Percentiles rank a stretch among this genome's conserved stretches.
These are phyloP conservation scores for Blastobotrys robertii DNA, from an alignment of 805 yeast genomes.

Conservation along the genomic window DNA sequence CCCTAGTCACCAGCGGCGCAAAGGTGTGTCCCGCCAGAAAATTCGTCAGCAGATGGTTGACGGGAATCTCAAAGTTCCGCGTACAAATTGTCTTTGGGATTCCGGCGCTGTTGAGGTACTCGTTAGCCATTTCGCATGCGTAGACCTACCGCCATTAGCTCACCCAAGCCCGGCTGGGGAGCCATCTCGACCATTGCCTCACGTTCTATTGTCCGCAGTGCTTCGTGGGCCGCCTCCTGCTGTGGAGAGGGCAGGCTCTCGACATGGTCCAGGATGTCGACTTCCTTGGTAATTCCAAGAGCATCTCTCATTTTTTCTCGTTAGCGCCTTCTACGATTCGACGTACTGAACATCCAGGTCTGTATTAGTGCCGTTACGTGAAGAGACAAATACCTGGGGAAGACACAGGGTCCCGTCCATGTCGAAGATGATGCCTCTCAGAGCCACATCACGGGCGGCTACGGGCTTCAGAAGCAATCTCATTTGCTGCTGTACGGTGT, in stretches of 20 bases:
- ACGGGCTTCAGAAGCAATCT: conserved; percentile 12
- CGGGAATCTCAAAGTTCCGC: conserved; percentile 47
- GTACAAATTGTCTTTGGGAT: conserved; percentile 53
- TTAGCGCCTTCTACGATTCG: background rate
- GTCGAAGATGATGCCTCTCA: conserved; percentile 56
- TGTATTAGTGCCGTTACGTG: conserved; percentile 4
- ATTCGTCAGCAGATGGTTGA: conserved; percentile 37
- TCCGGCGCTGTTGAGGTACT: conserved; percentile 20
- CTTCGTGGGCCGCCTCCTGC: conserved; percentile 36
- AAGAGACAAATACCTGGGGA: conserved; percentile 38
- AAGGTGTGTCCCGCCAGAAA: conserved; percentile 36
- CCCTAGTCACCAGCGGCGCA: conserved; percentile 49
- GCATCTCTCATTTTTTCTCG: conserved; percentile 49
- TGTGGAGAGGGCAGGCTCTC: conserved; percentile 33
- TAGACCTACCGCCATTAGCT: conserved; percentile 29
- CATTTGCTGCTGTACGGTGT: conserved; percentile 1
- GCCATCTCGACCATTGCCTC: conserved; percentile 51
- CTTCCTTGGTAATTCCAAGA: conserved; percentile 35
- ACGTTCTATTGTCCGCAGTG: conserved; percentile 45
- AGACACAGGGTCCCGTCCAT: conserved; percentile 72
- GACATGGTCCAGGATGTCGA: conserved; percentile 48
- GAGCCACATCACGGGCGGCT: conserved; percentile 21
- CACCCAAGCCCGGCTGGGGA: conserved; percentile 37
- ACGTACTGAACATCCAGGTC: conserved; percentile 40
- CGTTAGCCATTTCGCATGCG: too few relatives aligned